These are phyloP conservation scores for Colletotrichum sp. DNA, from an alignment of 2,329 filamentous ascomycete species.

Conservation along the genomic window DNA sequence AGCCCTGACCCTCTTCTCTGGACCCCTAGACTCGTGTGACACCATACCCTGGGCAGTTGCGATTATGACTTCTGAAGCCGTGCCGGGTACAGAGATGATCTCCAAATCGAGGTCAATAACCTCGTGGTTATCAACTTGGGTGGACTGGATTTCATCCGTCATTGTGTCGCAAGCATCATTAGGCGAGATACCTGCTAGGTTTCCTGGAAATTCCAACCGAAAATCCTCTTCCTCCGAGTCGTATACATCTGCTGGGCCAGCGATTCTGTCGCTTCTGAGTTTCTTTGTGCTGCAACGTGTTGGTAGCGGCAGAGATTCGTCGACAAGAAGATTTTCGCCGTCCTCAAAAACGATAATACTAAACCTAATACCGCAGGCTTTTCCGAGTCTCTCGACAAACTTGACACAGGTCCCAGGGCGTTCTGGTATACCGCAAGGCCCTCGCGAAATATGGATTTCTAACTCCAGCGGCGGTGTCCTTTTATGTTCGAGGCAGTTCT, in stretches of 20 bases:
- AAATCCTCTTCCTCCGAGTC: neutral
- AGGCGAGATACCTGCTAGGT: neutral
- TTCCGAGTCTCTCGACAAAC: neutral
- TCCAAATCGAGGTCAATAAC: neutral
- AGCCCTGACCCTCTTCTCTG: neutral
- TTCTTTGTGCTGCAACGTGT: neutral
- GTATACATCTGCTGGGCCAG: neutral
- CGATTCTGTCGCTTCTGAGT: neutral
- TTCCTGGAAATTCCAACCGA: neutral
- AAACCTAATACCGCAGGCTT: neutral
- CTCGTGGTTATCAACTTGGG: neutral
- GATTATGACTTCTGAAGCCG: neutral
- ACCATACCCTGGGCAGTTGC: too few relatives aligned
- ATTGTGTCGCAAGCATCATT: neutral
- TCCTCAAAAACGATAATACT: neutral
- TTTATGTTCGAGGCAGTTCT: neutral
- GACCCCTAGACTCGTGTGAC: neutral
- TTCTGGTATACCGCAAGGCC: neutral
- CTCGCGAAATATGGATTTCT: neutral
- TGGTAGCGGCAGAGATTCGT: neutral
- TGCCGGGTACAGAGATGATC: neutral
- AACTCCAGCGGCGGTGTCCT: neutral
- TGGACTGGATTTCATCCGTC: neutral
- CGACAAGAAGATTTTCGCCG: fast-evolving
- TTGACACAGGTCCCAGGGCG: neutral